phyloP scores from a whole-genome alignment of 2,329 filamentous ascomycete genomes.

The Paecilomyces variotii region DNA sequence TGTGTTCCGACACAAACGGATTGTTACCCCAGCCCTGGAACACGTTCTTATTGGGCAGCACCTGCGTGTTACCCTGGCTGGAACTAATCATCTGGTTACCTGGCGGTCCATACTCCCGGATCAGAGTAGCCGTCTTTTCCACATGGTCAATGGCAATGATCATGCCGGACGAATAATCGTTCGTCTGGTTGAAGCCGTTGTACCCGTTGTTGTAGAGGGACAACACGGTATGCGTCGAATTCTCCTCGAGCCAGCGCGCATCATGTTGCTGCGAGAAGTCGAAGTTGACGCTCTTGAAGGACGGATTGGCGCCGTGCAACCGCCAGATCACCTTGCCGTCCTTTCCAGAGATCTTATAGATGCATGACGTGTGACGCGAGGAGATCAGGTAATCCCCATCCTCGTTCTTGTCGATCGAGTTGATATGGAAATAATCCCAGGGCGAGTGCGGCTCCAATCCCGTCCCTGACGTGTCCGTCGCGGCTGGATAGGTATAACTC shows the following conservation, averaged over 20 bases:
- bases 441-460: conserved; percentile 38
- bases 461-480: conserved; percentile 40
- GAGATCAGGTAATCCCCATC: conserved; percentile 36
- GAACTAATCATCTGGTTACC: conserved; percentile 21
- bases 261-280: conserved; percentile 38
- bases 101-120: conserved; percentile 23
- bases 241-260: conserved; percentile 31
- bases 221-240: conserved; percentile 29
- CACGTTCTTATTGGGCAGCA: conserved; percentile 28
- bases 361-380: conserved; percentile 31
- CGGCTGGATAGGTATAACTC: conserved; percentile 39
- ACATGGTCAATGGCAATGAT: conserved; percentile 31
- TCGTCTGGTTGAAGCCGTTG: conserved; percentile 33
- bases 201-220: conserved; percentile 37
- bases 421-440: conserved; percentile 40
- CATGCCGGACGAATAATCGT: conserved; percentile 31
- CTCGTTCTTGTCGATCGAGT: conserved; percentile 34
- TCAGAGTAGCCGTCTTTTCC: conserved; percentile 25
- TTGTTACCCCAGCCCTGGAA: conserved; percentile 38
- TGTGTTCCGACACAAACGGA: conserved; percentile 31
- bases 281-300: conserved; percentile 31
- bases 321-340: conserved; percentile 33
- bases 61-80: conserved; percentile 34
- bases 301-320: conserved; percentile 28
- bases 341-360: conserved; percentile 34